These are phyloP conservation scores for Ophiostoma novo-ulmi DNA, from an alignment of 2,329 filamentous ascomycete species.

Conservation along the genomic window DNA sequence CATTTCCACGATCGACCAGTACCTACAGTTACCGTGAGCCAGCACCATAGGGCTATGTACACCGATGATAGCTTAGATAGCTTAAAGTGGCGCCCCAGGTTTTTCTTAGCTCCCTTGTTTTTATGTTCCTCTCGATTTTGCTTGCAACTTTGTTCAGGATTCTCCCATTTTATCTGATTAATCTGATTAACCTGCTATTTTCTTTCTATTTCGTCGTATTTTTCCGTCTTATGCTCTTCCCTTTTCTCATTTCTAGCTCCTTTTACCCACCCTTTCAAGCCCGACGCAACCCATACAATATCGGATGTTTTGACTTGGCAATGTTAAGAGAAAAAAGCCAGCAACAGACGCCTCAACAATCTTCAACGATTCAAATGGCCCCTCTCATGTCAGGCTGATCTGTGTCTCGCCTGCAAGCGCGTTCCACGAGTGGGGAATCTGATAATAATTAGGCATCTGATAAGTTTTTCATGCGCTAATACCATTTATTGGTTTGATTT, in stretches of 20 bases:
- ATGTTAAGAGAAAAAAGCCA: background rate
- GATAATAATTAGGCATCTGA: slow-evolving; percentile 8
- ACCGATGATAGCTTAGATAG: slow-evolving; percentile 9
- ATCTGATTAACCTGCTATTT: background rate
- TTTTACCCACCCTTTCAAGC: background rate
- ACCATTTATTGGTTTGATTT: background rate
- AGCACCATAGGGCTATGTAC: slow-evolving; percentile 9
- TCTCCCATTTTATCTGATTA: background rate
- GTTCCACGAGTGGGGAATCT: background rate
- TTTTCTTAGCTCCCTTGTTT: background rate
- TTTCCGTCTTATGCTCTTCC: background rate
- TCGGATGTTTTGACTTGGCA: background rate
- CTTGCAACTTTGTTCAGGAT: background rate
- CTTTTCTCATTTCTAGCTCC: background rate
- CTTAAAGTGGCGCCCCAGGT: slow-evolving; percentile 10
- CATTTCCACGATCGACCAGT: slow-evolving; percentile 1
- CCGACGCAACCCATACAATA: background rate
- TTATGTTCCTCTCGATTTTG: background rate
- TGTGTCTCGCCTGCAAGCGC: slow-evolving; percentile 4
- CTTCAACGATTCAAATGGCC: background rate
- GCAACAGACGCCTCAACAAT: background rate
- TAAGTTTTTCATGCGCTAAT: background rate
- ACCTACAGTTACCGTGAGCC: background rate
- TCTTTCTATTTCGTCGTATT: background rate
- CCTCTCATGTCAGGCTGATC: background rate